Evolutionary conservation across 257 asterid species (phyloP), one percentile per base, ranked within the genome.

Genomic region (Solanum piurae): DNA sequence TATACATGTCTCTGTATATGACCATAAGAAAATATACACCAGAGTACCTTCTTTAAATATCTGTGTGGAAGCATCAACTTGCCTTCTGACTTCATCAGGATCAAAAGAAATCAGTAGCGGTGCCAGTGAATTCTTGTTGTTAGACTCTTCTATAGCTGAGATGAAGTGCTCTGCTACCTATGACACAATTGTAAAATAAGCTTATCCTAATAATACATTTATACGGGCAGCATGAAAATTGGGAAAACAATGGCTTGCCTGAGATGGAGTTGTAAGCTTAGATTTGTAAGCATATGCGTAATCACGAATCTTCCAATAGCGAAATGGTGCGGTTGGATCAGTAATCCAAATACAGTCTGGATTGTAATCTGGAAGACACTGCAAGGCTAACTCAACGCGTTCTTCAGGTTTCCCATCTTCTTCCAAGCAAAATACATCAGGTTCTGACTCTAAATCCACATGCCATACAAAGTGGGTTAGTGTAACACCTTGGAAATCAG

Each of bases 111-210:
- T 93, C 88, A 97, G 87, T 83, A 97, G 85, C 21, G 98, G 99
- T 55, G 97, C 86, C 12, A 92, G 87, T 69, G 95, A 95, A 85
- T 92, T 93, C 92, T 91, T 91, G 90, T 80, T 87, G 87, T 88
- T 91, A 88, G 93, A 96, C 91, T 94, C 99, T 84, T 95, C 97
- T 86, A 95, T 93, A 87, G 95, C 94, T 86, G 90, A 91, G 88
- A 97, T 97, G 95, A 97, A 95, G 49, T 93, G 92, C 91, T 97
- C 99, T 13, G 99, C 99, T 66, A 95, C 96, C 99, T 97, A 85
- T 40, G 90, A 40, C 76, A 86, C 23, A 83, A 72, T 49, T 31
- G 64, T 69, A 10, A 77, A 82, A 86, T 64, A 37, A 83, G 75
- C 49, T 71, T 66, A 87, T 44, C 85, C 69, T 74, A 83, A 21